Evolutionary conservation across 2,329 filamentous ascomycete species (phyloP).

Genomic region (Xylaria sp.): DNA sequence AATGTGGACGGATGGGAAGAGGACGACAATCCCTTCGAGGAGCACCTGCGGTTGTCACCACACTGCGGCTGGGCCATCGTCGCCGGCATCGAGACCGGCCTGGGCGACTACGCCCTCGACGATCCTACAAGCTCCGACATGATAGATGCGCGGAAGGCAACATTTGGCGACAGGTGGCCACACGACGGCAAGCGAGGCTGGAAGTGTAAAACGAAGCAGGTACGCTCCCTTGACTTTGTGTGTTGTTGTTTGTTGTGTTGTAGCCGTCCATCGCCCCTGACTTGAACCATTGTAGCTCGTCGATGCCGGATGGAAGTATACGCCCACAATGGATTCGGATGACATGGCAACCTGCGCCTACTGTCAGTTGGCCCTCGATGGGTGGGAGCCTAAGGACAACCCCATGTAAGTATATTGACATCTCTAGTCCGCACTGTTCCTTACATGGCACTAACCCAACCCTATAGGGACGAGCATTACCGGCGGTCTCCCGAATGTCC

Average conservation of each 20-base stretch:
- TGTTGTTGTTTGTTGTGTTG: background rate
- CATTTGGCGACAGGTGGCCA: conserved; percentile 88
- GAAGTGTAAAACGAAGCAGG: conserved; percentile 90
- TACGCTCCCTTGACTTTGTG: conserved; percentile 54
- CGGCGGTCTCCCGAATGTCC: conserved; percentile 81
- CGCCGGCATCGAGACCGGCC: conserved; percentile 69
- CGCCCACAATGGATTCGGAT: conserved; percentile 82
- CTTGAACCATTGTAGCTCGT: conserved; percentile 71
- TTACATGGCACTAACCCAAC: conserved; percentile 28
- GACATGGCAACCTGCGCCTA: conserved; percentile 94
- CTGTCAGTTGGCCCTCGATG: conserved; percentile 88
- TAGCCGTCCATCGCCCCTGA: conserved; percentile 6
- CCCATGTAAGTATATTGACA: conserved; percentile 72
- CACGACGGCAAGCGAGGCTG: conserved; percentile 89
- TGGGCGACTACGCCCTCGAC: conserved; percentile 72
- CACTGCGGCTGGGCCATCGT: conserved; percentile 89
- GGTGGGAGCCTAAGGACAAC: conserved; percentile 93
- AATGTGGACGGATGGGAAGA: conserved; percentile 92
- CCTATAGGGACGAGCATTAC: conserved; percentile 81
- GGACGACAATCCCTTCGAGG: conserved; percentile 82
- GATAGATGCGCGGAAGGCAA: conserved; percentile 80
- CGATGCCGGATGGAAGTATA: conserved; percentile 94
- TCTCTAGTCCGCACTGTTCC: background rate
- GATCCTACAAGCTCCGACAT: conserved; percentile 80
- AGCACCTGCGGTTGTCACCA: conserved; percentile 86